These are phyloP conservation scores for Xylaria multiplex DNA, from an alignment of 2,329 filamentous ascomycete species.

Conservation along the genomic window DNA sequence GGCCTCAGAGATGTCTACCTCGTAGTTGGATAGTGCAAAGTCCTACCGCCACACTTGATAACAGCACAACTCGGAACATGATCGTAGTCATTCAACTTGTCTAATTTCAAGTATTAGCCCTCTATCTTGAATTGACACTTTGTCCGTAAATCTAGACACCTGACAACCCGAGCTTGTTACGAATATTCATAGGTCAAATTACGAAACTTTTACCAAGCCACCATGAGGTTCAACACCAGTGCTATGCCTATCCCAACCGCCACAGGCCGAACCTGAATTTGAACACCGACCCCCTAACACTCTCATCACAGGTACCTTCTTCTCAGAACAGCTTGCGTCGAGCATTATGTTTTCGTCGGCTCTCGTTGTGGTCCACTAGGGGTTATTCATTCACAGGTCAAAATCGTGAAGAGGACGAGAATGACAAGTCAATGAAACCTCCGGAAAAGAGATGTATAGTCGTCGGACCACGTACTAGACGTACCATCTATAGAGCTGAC, in stretches of 20 bases:
- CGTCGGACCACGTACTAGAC: conserved; percentile 10
- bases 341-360: background rate
- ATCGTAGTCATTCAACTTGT: background rate
- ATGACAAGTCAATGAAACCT: conserved; percentile 3
- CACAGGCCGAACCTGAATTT: conserved; percentile 1
- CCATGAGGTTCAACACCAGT: conserved; percentile 19
- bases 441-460: background rate
- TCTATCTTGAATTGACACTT: background rate
- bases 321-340: background rate
- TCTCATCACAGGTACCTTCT: background rate
- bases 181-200: conserved; percentile 3
- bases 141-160: background rate
- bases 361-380: background rate
- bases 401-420: background rate
- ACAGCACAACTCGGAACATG: background rate
- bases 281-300: background rate
- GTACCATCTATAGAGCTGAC: conserved; percentile 6
- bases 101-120: background rate
- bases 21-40: background rate
- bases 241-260: conserved; percentile 16
- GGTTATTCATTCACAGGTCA: conserved; percentile 1
- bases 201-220: conserved; percentile 14
- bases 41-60: background rate
- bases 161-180: conserved; percentile 4
- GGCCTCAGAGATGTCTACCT: too few relatives aligned